Conservation (phyloP, 371 early-diverging fungal species). For the Synchytrium microbalum region DNA sequence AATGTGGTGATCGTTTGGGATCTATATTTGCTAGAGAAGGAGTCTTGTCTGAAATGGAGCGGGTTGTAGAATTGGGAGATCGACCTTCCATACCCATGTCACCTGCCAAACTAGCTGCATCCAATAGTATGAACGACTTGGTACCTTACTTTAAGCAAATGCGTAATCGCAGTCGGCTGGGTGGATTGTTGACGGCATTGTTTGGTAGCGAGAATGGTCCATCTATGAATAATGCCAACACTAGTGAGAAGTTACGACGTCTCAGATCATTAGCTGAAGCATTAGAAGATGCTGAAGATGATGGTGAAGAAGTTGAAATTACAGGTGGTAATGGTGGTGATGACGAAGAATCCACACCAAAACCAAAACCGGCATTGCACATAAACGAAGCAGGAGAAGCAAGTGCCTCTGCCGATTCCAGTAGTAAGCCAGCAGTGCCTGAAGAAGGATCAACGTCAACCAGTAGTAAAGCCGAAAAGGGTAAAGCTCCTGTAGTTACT, state of each 20-base stretch:
- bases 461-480: too few species aligned
- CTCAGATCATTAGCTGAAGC: not conserved
- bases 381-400: not conserved
- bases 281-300: constrained; percentile 2
- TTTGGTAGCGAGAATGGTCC: not conserved
- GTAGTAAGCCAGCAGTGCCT: not conserved
- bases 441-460: too few species aligned
- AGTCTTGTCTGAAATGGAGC: constrained; percentile 20
- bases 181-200: constrained; percentile 3
- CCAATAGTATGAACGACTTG: not conserved
- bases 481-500: not conserved
- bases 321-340: not conserved
- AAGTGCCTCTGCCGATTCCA: not conserved
- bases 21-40: constrained; percentile 33
- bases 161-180: not conserved
- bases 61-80: constrained; percentile 15
- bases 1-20: constrained; percentile 19
- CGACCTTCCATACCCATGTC: not conserved
- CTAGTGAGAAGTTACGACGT: not conserved
- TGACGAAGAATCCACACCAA: constrained; percentile 1
- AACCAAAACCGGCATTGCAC: not conserved
- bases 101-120: not conserved
- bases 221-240: too few species aligned
- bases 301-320: not conserved
- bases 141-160: not conserved